These are phyloP conservation scores for Leccinum subgranulosum DNA, from an alignment of 768 basidiomycete genomes.

Conservation along the genomic window DNA sequence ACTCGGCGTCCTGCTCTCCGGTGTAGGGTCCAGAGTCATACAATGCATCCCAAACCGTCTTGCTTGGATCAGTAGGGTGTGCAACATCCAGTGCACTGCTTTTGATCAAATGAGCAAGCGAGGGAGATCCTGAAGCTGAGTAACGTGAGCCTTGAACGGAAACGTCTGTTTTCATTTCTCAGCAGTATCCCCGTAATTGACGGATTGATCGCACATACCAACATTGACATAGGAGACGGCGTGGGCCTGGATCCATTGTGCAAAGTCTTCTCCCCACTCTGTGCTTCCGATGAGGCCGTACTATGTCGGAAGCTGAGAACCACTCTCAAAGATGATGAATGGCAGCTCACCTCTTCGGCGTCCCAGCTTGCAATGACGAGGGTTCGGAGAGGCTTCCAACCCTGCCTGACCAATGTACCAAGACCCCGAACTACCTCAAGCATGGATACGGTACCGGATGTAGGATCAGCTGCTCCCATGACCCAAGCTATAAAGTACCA, in stretches of 20 bases:
- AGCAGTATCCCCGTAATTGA: neutral
- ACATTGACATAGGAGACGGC: conserved; percentile 88
- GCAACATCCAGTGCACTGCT: conserved; percentile 51
- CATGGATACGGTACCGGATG: conserved; percentile 52
- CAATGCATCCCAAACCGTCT: conserved; percentile 59
- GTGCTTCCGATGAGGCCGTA: conserved; percentile 81
- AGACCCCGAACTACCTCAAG: conserved; percentile 56
- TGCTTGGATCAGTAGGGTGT: conserved; percentile 49
- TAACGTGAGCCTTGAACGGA: conserved; percentile 58
- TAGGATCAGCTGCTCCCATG: conserved; percentile 54
- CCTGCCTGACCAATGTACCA: conserved; percentile 43
- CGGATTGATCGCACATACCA: conserved; percentile 31
- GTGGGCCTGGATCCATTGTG: conserved; percentile 71
- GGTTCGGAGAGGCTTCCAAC: conserved; percentile 67
- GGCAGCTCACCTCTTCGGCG: conserved; percentile 53
- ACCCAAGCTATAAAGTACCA: conserved; percentile 28
- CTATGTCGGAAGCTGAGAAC: conserved; percentile 21
- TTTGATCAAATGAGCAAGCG: conserved; percentile 57
- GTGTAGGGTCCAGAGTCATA: conserved; percentile 52
- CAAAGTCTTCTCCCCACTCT: conserved; percentile 93
- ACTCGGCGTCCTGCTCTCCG: conserved; percentile 41
- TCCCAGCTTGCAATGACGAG: conserved; percentile 79
- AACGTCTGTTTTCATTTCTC: conserved; percentile 36
- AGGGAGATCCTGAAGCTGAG: conserved; percentile 52
- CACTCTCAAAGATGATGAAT: neutral